A percentile compares a stretch with the other conserved stretches of the same genome.
These are phyloP conservation scores for Talaromyces sp. DNA, from an alignment of 2,329 filamentous ascomycete genomes.

Conservation along the genomic window DNA sequence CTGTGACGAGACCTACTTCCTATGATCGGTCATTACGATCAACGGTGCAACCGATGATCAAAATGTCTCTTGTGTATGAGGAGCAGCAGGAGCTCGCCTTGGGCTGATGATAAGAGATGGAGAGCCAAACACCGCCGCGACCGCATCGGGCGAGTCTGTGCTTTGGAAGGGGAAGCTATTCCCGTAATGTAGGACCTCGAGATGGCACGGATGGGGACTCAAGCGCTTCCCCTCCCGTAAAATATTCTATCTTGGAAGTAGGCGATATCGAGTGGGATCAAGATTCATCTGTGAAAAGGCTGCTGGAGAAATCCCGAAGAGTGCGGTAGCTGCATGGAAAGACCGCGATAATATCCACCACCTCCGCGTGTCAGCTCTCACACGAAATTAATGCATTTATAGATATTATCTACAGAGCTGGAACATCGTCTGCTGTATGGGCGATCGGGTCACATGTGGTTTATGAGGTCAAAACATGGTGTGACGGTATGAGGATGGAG, in stretches of 20 bases:
- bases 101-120: no score
- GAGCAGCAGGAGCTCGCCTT: no score
- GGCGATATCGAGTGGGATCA: neutral
- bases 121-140: no score
- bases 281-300: neutral
- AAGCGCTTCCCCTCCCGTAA: neutral
- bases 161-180: no score
- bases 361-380: neutral
- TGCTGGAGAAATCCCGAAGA: neutral
- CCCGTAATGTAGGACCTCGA: no score
- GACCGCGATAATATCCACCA: neutral
- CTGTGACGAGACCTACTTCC: no score
- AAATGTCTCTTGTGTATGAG: no score
- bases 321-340: neutral
- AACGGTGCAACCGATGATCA: no score
- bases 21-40: no score
- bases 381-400: neutral
- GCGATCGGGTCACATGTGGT: neutral
- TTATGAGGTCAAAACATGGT: neutral
- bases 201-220: no score
- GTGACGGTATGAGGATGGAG: neutral
- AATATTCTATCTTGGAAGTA: neutral
- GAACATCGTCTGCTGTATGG: neutral
- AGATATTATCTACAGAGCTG: neutral
- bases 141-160: no score